Conservation (phyloP, 2,329 filamentous ascomycete genomes). For the Penicillium sp. region DNA sequence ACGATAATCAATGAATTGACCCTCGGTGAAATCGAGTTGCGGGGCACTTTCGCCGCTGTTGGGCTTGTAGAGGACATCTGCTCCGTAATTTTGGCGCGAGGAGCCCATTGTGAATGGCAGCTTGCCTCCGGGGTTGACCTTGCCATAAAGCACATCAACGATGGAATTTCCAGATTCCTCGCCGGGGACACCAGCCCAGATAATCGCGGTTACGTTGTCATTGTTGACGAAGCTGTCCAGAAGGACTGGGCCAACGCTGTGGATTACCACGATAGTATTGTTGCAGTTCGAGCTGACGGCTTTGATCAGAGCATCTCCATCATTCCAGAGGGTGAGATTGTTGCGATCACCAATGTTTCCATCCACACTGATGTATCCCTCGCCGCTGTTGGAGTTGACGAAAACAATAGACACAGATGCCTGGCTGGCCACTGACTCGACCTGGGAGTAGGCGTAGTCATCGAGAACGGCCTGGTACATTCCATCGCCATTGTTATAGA, state of each 20-base stretch:
- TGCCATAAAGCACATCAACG: conserved; percentile 14
- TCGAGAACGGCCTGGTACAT: conserved; percentile 10
- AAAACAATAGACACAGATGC: conserved; percentile 54
- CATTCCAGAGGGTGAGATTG: conserved; percentile 67
- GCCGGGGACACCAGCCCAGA: conserved; percentile 48
- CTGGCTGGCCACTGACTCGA: conserved; percentile 61
- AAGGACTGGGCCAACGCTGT: conserved; percentile 71
- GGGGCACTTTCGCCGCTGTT: conserved; percentile 31
- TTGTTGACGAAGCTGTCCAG: conserved; percentile 46
- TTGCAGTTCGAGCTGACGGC: conserved; percentile 71
- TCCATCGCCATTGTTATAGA: conserved; percentile 17
- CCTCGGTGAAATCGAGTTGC: conserved; percentile 56
- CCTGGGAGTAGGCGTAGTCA: conserved; percentile 48
- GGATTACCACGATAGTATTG: conserved; percentile 87
- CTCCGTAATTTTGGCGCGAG: background rate
- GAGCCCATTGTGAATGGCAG: conserved; percentile 11
- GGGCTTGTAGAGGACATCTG: conserved; percentile 37
- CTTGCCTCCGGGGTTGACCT: conserved; percentile 11
- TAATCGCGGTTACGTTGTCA: conserved; percentile 77
- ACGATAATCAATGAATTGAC: conserved; percentile 53
- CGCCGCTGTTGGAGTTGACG: conserved; percentile 8
- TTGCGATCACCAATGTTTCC: conserved; percentile 25
- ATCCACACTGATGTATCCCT: conserved; percentile 11
- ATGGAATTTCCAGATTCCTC: conserved; percentile 14
- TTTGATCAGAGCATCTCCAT: conserved; percentile 78